Conservation (phyloP, 306 rosid genomes). For the Calophaca sinica region DNA sequence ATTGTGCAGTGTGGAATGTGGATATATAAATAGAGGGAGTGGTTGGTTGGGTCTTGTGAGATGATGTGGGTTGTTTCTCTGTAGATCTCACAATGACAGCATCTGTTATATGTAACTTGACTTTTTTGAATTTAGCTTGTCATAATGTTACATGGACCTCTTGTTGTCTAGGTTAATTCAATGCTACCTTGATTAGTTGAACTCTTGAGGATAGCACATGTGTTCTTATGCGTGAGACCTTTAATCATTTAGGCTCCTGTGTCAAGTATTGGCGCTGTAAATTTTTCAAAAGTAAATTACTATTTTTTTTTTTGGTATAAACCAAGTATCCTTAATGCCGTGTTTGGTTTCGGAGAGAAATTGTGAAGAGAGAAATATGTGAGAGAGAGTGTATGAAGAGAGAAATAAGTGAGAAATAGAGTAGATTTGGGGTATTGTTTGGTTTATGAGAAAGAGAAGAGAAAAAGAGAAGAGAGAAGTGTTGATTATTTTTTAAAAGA, state of each 20-base stretch:
- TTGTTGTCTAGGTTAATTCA: background rate
- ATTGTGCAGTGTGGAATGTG: slow-evolving; percentile 8
- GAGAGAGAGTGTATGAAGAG: no score
- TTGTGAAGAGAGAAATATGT: no score
- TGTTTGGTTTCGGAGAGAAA: no score
- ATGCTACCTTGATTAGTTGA: slow-evolving; percentile 25
- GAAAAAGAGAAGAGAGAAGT: no score
- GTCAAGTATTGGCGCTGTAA: no score
- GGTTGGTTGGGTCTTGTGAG: background rate
- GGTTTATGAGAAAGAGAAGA: no score
- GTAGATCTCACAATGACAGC: background rate
- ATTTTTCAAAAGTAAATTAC: background rate
- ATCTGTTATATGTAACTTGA: background rate
- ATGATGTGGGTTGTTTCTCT: slow-evolving; percentile 7
- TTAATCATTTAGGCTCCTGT: slow-evolving; percentile 39
- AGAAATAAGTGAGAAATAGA: no score
- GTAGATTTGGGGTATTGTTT: no score
- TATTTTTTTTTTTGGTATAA: no score
- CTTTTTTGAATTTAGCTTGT: slow-evolving; percentile 3
- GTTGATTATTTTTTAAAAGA: no score
- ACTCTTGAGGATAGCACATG: background rate
- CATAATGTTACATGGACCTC: slow-evolving; percentile 7
- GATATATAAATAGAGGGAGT: slow-evolving; percentile 24
- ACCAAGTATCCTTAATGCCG: no score
- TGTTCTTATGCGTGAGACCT: slow-evolving; percentile 4